A percentile compares a stretch with the other conserved stretches of the same genome.
Evolutionary conservation across 75 land plant genomes (phyloP).

Genomic region (Sequoia sempervirens): DNA sequence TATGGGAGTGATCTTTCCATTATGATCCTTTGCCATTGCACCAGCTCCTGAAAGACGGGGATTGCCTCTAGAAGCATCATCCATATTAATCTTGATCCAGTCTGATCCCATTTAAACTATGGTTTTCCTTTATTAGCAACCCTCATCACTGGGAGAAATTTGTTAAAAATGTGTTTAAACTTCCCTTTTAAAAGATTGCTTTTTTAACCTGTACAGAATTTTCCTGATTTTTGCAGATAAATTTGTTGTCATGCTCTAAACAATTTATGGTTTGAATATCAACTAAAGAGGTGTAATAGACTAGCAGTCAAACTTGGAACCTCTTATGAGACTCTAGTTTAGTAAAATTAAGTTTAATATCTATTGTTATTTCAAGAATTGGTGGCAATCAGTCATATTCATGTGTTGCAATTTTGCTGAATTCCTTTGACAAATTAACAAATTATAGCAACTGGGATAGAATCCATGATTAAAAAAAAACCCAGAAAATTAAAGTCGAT

Average conservation of each 20-base stretch:
- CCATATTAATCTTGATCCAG: too few relatives aligned
- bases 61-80: too few relatives aligned
- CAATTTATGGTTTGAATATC: not conserved
- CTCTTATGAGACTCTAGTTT: not conserved
- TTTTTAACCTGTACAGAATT: not conserved
- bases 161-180: not conserved
- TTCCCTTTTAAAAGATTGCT: not conserved
- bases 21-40: not conserved
- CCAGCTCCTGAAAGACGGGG: not conserved
- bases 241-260: not conserved
- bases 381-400: not conserved
- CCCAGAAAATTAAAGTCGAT: not conserved
- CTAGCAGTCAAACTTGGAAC: too few relatives aligned
- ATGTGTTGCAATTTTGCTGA: not conserved
- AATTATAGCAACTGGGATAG: not conserved
- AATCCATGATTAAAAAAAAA: not conserved
- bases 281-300: not conserved
- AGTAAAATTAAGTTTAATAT: not conserved
- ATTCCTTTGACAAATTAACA: not conserved
- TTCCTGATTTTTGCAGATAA: not conserved
- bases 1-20: too few relatives aligned
- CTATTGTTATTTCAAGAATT: not conserved
- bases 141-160: not conserved
- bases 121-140: not conserved
- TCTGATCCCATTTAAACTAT: too few relatives aligned